Evolutionary conservation across 192 early-diverging fungal genomes (phyloP).

Genomic region (Coemansia sp.): DNA sequence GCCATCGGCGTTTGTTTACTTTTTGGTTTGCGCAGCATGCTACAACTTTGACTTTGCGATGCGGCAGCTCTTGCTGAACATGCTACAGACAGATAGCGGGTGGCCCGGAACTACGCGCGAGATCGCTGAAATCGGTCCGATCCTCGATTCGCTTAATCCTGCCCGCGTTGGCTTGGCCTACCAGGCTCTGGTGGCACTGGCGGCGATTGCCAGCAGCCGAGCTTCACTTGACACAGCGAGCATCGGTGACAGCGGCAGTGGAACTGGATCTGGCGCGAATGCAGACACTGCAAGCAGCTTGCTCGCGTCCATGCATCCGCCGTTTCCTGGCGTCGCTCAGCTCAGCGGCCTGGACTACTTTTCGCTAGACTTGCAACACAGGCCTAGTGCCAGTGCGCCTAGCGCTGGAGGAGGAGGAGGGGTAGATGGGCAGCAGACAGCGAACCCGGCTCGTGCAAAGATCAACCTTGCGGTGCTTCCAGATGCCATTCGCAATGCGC

Average conservation of each 20-base stretch:
- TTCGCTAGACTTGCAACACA: background rate
- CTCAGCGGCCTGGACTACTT: constrained; percentile 45
- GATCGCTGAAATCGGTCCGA: constrained; percentile 34
- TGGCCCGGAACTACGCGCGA: constrained; percentile 49
- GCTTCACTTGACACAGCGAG: background rate
- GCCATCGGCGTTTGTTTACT: constrained; percentile 46
- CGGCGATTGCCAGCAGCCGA: constrained; percentile 33
- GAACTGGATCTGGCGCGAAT: background rate
- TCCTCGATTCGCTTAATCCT: constrained; percentile 47
- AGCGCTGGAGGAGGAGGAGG: background rate
- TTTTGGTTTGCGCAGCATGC: constrained; percentile 50
- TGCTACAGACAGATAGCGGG: constrained; percentile 50
- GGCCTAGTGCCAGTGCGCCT: background rate
- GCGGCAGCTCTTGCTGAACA: constrained; percentile 38
- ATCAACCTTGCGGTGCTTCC: constrained; percentile 29
- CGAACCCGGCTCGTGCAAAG: background rate
- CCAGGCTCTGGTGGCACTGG: constrained; percentile 45
- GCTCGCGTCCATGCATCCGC: constrained; percentile 9
- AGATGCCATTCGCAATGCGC: constrained; percentile 30
- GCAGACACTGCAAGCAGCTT: background rate
- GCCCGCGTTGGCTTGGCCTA: constrained; percentile 44
- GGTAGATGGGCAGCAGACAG: background rate
- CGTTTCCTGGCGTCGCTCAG: constrained; percentile 43
- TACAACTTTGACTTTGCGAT: constrained; percentile 52
- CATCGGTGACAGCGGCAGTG: background rate